A percentile compares a stretch with the other conserved stretches of the same genome.
These are phyloP conservation scores for Microsporum ferrugineum DNA, from an alignment of 2,329 filamentous ascomycete genomes.

Conservation along the genomic window DNA sequence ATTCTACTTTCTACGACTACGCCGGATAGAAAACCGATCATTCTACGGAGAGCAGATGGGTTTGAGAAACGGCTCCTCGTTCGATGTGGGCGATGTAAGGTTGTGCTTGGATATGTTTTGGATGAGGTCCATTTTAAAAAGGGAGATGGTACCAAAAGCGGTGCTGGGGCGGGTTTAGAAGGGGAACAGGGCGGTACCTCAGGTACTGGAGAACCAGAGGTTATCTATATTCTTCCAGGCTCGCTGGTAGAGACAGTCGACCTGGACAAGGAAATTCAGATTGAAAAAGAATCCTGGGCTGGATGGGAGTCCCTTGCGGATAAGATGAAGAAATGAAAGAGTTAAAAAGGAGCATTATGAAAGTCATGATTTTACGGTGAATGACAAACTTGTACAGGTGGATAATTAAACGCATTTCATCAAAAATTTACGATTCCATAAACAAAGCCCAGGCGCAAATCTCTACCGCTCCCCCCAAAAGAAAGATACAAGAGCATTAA, in stretches of 20 bases:
- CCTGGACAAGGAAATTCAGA: conserved; percentile 36
- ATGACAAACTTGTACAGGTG: background rate
- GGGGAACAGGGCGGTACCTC: conserved; percentile 12
- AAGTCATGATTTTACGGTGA: background rate
- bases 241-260: conserved; percentile 47
- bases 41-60: conserved; percentile 49
- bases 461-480: background rate
- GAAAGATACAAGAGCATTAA: background rate
- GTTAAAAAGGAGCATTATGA: background rate
- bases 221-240: conserved; percentile 51
- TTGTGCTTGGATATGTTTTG: conserved; percentile 53
- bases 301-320: conserved; percentile 16
- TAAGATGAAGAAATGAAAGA: background rate
- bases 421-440: background rate
- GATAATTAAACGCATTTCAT: background rate
- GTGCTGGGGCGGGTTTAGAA: conserved; percentile 9
- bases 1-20: conserved; percentile 42
- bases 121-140: conserved; percentile 40
- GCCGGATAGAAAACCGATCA: conserved; percentile 38
- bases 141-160: conserved; percentile 13
- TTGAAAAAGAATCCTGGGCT: conserved; percentile 28
- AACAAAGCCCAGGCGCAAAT: background rate
- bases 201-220: conserved; percentile 17
- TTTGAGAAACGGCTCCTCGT: conserved; percentile 55
- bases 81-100: conserved; percentile 49